These are phyloP conservation scores for Mucor indicus DNA, from an alignment of 371 early-diverging fungal species.

Conservation along the genomic window DNA sequence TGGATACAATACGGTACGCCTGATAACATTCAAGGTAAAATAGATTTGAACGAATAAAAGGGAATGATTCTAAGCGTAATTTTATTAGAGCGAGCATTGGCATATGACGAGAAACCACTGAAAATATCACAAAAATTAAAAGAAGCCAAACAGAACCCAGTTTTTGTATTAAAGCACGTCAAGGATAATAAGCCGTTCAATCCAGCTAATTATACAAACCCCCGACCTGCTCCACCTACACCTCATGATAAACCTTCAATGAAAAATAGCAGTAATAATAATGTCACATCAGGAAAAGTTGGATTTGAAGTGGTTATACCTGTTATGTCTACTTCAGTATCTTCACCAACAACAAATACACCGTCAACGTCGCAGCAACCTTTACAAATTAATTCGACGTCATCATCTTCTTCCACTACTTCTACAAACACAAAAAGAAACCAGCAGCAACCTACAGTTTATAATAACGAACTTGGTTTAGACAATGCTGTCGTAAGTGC, in stretches of 20 bases:
- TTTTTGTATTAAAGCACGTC: constrained; percentile 76
- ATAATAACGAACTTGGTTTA: constrained; percentile 41
- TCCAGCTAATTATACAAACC: constrained; percentile 23
- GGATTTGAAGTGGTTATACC: constrained; percentile 44
- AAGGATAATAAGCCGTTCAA: constrained; percentile 58
- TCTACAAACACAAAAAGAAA: constrained; percentile 14
- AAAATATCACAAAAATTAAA: constrained; percentile 75
- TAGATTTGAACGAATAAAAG: too few relatives aligned
- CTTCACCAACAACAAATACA: constrained; percentile 34
- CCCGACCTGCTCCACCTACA: constrained; percentile 14
- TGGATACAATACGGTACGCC: constrained; percentile 70
- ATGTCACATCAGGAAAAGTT: constrained; percentile 38
- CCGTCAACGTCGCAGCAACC: background rate
- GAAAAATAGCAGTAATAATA: background rate
- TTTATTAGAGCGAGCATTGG: constrained; percentile 66
- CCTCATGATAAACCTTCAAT: constrained; percentile 3
- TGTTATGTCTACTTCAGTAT: constrained; percentile 36
- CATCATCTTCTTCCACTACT: constrained; percentile 1
- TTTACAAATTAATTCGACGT: background rate
- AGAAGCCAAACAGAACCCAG: constrained; percentile 71
- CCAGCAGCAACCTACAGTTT: constrained; percentile 18
- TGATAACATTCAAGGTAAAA: constrained; percentile 39
- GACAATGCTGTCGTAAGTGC: constrained; percentile 48
- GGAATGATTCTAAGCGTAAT: constrained; percentile 5
- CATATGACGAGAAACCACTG: constrained; percentile 82